Evolutionary conservation across 2,329 filamentous ascomycete species (phyloP), one percentile per base, ranked within the genome.

Genomic region (Rosellinia necatrix): DNA sequence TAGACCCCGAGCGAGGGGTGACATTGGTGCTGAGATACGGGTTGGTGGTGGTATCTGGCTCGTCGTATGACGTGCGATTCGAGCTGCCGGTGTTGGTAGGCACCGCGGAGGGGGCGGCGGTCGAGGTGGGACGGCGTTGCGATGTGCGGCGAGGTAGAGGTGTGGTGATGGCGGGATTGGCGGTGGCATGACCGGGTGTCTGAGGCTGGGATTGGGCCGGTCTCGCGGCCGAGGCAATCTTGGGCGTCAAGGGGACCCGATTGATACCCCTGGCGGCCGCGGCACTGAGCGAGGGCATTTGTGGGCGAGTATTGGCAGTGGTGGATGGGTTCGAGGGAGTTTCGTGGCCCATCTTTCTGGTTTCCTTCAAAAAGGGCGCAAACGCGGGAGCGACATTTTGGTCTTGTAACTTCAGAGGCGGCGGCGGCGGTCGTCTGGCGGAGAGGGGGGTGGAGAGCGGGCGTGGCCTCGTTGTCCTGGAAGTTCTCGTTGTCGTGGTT

Each of bases 1-100:
- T 82, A 44, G 85, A 79, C 7, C 88, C 88, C 7, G 91, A 91
- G 62, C 92, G 85, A 47, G 91, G 90, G 3, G 92, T 96, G 69
- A 92, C 77, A 70, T 90, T 92, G 70, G 75, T 81, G 72, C 73
- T 84, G 40, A 91, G 74, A 64, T 83, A 83, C 47, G 81, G 68
- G 46, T 80, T 76, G 25, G 79, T 75, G 7, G 84, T 8, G 19
- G 30, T 10, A 37, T 29, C 74, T 3, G 84, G 78, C 40, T 84
- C 80, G 47, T 88, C 84, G 56, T 69, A 68, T 12, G 67, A 65
- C 17, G 61, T 42, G 22, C 35, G 57, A 57, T 42, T 35, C 56
- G 64, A 49, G 47, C 54, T 19, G 57, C 25, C 40, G 15, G 34
- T 65, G 68, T 17, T n/a, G 34, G 3, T 19, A 37, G 6, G 34